phyloP scores from a whole-genome alignment of 2,329 filamentous ascomycete species.

The Aspergillus ibericus region DNA sequence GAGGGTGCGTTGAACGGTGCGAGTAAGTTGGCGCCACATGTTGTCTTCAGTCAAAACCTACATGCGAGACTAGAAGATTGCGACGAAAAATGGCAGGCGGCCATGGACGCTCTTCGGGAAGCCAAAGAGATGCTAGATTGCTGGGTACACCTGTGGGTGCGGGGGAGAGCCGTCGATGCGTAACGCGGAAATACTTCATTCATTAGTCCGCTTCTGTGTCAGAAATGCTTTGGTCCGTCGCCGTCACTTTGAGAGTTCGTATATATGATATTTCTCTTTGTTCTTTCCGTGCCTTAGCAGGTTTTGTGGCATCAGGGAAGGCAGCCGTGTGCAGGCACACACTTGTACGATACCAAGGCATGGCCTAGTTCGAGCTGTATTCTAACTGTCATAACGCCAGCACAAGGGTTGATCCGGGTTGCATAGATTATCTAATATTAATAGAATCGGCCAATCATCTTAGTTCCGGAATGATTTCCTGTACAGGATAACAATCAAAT shows the following conservation, averaged over 20 bases:
- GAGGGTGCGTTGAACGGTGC: too few species aligned
- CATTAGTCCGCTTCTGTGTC: not conserved
- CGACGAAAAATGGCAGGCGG: conserved; percentile 56
- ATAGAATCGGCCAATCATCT: not conserved
- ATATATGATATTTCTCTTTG: not conserved
- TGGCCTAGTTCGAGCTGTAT: not conserved
- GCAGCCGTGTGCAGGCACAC: not conserved
- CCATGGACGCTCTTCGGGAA: conserved; percentile 20
- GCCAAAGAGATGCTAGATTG: conserved; percentile 20
- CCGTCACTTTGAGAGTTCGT: not conserved
- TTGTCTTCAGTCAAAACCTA: conserved; percentile 18
- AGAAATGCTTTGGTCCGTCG: not conserved
- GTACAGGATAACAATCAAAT: not conserved
- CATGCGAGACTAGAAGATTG: conserved; percentile 58
- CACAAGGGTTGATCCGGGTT: not conserved
- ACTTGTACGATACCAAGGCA: not conserved
- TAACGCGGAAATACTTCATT: not conserved
- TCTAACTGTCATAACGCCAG: not conserved
- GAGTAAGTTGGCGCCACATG: too few species aligned
- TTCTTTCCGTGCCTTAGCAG: not conserved
- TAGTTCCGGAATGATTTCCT: not conserved
- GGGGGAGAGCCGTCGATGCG: not conserved
- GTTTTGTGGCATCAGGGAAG: not conserved
- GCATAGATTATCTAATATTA: not conserved
- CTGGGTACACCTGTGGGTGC: conserved; percentile 23